phyloP scores from a whole-genome alignment of 2,329 filamentous ascomycete genomes.

The Alternaria dauci region DNA sequence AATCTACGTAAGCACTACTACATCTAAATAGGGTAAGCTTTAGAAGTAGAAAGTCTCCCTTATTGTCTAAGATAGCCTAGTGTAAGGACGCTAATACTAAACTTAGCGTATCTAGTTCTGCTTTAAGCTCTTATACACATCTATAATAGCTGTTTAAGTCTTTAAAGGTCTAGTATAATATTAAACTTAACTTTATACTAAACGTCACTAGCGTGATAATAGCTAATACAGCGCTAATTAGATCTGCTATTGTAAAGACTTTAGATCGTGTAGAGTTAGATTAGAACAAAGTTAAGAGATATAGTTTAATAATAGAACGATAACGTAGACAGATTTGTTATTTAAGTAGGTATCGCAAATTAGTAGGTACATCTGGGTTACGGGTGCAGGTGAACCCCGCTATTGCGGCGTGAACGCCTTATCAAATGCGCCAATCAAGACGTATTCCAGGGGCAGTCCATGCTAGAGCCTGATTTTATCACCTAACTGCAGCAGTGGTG shows the following conservation, averaged over 20 bases:
- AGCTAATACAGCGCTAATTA: slow-evolving; percentile 22
- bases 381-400: not conserved
- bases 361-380: not conserved
- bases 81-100: slow-evolving; percentile 18
- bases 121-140: slow-evolving; percentile 20
- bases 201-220: slow-evolving; percentile 20
- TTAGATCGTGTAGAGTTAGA: not conserved
- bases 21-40: slow-evolving; percentile 54
- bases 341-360: no score
- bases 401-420: not conserved
- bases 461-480: no score
- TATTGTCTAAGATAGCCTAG: slow-evolving; percentile 14
- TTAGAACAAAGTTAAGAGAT: not conserved
- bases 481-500: no score
- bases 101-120: slow-evolving; percentile 22
- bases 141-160: slow-evolving; percentile 21
- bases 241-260: slow-evolving; percentile 20
- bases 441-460: not conserved
- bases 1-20: slow-evolving; percentile 55
- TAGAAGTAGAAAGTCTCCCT: slow-evolving; percentile 26
- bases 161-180: slow-evolving; percentile 19
- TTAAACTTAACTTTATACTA: slow-evolving; percentile 19
- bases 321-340: not conserved
- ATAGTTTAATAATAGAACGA: not conserved
- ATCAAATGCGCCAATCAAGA: not conserved